These are phyloP conservation scores for Phyllosticta capitalensis DNA, from an alignment of 2,329 filamentous ascomycete genomes.

Conservation along the genomic window DNA sequence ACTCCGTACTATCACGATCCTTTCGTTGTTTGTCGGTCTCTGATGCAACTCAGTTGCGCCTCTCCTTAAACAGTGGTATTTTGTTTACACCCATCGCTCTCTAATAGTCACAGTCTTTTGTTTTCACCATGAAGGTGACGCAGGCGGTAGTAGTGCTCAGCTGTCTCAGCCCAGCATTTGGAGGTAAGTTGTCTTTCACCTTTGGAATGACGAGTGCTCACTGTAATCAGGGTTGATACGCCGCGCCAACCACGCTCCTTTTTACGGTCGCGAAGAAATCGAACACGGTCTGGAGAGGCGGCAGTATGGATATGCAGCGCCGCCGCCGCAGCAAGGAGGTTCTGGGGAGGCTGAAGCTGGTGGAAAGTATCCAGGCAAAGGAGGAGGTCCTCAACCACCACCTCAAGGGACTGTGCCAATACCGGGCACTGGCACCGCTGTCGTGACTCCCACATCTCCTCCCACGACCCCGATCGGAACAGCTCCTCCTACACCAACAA, in stretches of 20 bases:
- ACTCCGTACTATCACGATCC: background rate
- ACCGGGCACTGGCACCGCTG: background rate
- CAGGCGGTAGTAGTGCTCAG: background rate
- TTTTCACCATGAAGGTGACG: background rate
- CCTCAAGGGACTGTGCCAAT: background rate
- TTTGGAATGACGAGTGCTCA: background rate
- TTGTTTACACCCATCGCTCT: background rate
- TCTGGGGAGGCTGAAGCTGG: background rate
- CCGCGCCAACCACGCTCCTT: background rate
- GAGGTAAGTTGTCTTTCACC: background rate
- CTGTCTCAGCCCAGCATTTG: background rate
- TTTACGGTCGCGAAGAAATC: background rate
- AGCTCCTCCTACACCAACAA: background rate
- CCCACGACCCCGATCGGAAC: background rate
- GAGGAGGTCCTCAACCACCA: background rate
- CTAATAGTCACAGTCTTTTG: background rate
- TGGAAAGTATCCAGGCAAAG: background rate
- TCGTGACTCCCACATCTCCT: background rate
- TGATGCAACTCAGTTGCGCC: background rate
- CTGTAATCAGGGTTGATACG: background rate
- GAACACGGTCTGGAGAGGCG: background rate
- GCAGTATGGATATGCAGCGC: background rate
- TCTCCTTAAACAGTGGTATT: background rate
- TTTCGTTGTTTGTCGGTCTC: background rate
- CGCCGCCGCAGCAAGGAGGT: background rate